phyloP scores from a whole-genome alignment of 805 yeast species.

The Saccharomycopsis malanga region DNA sequence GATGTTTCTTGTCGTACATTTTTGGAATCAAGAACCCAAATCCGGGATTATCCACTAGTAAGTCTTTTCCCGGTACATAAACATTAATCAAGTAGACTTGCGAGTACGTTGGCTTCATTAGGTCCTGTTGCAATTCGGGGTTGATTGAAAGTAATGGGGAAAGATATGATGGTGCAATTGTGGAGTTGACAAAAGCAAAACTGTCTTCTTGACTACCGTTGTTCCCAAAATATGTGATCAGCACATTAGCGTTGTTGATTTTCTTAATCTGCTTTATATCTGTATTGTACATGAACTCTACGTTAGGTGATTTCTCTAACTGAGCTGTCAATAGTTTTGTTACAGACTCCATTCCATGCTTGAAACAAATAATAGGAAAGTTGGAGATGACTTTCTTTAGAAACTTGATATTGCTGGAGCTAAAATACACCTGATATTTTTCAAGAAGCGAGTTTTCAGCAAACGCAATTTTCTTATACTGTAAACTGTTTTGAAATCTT shows the following conservation, averaged over 20 bases:
- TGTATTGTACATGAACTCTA: slow-evolving; percentile 32
- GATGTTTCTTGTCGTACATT: slow-evolving; percentile 26
- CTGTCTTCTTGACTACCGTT: slow-evolving; percentile 4
- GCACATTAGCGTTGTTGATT: slow-evolving; percentile 21
- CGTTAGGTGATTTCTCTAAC: slow-evolving; percentile 35
- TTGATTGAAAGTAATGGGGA: slow-evolving; percentile 28
- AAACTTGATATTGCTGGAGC: slow-evolving; percentile 30
- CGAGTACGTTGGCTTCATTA: slow-evolving; percentile 22
- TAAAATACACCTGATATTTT: slow-evolving; percentile 1
- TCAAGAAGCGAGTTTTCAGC: neutral
- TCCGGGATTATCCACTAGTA: slow-evolving; percentile 45
- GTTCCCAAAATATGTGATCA: slow-evolving; percentile 21
- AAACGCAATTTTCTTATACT: neutral
- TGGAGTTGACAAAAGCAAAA: slow-evolving; percentile 55
- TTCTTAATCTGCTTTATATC: slow-evolving; percentile 22
- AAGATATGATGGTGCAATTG: slow-evolving; percentile 42
- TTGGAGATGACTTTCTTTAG: slow-evolving; percentile 29
- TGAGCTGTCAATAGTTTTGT: slow-evolving; percentile 38
- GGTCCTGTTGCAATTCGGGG: slow-evolving; percentile 21
- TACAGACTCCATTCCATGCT: slow-evolving; percentile 49
- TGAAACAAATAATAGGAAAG: slow-evolving; percentile 56
- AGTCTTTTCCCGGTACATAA: slow-evolving; percentile 41
- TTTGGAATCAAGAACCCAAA: slow-evolving; percentile 87
- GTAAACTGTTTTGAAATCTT: neutral
- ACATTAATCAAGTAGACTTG: slow-evolving; percentile 66